Evolutionary conservation across 2,329 filamentous ascomycete species (phyloP).

Genomic region (Pseudomassariella vexata): DNA sequence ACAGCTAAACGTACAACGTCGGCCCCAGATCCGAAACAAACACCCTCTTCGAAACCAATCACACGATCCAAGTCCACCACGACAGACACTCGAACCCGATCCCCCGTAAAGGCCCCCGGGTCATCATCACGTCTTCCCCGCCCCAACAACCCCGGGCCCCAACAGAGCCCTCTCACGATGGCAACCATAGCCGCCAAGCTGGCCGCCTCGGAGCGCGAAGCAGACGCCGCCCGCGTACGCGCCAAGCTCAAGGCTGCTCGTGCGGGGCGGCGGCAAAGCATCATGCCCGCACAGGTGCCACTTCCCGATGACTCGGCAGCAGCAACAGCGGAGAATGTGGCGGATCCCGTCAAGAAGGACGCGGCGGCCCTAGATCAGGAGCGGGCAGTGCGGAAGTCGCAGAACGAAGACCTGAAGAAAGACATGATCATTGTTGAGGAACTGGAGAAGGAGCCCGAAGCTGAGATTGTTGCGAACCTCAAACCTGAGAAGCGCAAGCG

Average conservation of each 20-base stretch:
- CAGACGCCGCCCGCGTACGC: conserved; percentile 56
- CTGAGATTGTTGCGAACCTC: too few relatives aligned
- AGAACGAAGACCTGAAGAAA: too few relatives aligned
- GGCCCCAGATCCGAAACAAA: conserved; percentile 6
- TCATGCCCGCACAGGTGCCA: conserved; percentile 18
- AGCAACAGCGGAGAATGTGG: conserved; percentile 11
- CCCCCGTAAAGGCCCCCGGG: conserved; percentile 23
- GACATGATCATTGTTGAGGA: background rate
- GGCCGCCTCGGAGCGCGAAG: conserved; percentile 57
- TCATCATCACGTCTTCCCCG: conserved; percentile 28
- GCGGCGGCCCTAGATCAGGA: background rate
- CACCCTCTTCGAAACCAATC: background rate
- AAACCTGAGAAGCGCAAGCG: conserved; percentile 37
- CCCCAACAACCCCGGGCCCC: conserved; percentile 28
- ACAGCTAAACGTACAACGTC: conserved; percentile 13
- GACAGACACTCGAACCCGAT: conserved; percentile 10
- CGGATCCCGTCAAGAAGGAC: conserved; percentile 21
- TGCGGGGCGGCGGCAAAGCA: conserved; percentile 18
- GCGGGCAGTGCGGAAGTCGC: background rate
- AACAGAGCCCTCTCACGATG: conserved; percentile 55
- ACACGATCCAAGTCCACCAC: conserved; percentile 7
- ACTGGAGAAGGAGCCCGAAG: background rate
- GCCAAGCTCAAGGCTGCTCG: conserved; percentile 55
- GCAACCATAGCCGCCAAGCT: conserved; percentile 58
- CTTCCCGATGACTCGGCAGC: too few relatives aligned